A percentile compares a stretch with the other conserved stretches of the same genome.
phyloP scores from a whole-genome alignment of 176 grass and related monocot genomes.

The Lolium perenne region DNA sequence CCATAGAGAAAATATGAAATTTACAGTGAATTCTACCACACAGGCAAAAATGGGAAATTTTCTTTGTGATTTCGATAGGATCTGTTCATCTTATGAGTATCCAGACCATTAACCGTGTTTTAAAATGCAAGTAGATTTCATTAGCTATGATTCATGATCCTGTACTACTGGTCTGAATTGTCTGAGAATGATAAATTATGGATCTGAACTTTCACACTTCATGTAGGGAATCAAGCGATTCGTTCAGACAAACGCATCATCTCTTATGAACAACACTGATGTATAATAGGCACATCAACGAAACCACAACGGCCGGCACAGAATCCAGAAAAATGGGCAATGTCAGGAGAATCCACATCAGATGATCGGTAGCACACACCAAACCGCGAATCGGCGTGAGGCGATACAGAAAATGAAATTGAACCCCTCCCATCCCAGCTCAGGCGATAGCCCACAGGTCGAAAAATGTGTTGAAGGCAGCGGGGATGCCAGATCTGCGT shows the following conservation, averaged over 20 bases:
- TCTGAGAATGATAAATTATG: not conserved
- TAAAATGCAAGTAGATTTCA: not conserved
- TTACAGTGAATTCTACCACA: not conserved
- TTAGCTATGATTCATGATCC: not conserved
- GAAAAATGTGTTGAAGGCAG: not conserved
- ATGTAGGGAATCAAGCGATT: not conserved
- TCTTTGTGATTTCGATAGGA: too few relatives aligned
- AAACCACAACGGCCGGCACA: not conserved
- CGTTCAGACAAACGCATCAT: not conserved
- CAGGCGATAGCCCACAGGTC: too few relatives aligned
- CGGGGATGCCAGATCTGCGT: conserved; percentile 16
- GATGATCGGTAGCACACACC: not conserved
- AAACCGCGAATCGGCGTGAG: not conserved
- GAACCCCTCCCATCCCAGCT: too few relatives aligned
- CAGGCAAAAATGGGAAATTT: not conserved
- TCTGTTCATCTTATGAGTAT: not conserved
- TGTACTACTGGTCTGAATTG: not conserved
- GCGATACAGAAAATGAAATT: not conserved
- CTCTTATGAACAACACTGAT: not conserved
- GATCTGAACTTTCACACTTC: not conserved
- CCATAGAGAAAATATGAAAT: not conserved
- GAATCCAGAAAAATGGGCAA: not conserved
- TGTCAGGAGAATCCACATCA: not conserved
- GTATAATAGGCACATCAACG: not conserved
- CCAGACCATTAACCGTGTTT: not conserved